Conservation (phyloP, 345 rosid species). For the Erysimum cheiranthoides region DNA sequence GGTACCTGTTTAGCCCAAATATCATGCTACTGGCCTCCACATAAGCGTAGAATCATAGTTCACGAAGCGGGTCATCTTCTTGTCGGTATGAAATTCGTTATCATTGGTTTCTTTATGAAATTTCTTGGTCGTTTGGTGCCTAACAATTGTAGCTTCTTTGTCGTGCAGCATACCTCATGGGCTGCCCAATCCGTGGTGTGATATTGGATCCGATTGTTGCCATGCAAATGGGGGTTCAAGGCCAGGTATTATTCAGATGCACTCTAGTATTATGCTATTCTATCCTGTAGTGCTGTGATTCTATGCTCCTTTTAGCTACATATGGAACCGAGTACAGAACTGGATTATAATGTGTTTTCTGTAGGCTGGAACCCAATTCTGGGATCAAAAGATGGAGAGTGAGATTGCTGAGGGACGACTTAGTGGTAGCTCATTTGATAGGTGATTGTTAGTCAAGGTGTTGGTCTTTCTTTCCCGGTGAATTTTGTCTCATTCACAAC, state of each 20-base stretch:
- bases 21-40: conserved; percentile 94
- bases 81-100: conserved; percentile 55
- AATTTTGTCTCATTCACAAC: conserved; percentile 8
- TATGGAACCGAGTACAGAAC: background rate
- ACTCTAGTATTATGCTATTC: conserved; percentile 2
- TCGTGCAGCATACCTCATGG: conserved; percentile 87
- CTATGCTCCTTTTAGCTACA: conserved; percentile 21
- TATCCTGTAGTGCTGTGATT: conserved; percentile 3
- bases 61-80: conserved; percentile 97
- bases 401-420: conserved; percentile 87
- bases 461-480: conserved; percentile 21
- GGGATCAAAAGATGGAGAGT: conserved; percentile 89
- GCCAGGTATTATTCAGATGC: conserved; percentile 63
- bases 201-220: conserved; percentile 90
- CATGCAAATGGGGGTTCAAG: conserved; percentile 93
- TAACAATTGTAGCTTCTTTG: conserved; percentile 18
- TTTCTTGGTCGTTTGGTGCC: background rate
- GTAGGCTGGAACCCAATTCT: conserved; percentile 97
- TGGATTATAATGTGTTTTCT: conserved; percentile 7
- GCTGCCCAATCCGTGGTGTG: conserved; percentile 95
- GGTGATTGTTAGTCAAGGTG: conserved; percentile 45
- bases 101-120: background rate
- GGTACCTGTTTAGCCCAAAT: conserved; percentile 86
- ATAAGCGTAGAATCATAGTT: conserved; percentile 79
- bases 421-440: conserved; percentile 80